Conservation (phyloP, 441 rosid species). For the Brassica balearica region DNA sequence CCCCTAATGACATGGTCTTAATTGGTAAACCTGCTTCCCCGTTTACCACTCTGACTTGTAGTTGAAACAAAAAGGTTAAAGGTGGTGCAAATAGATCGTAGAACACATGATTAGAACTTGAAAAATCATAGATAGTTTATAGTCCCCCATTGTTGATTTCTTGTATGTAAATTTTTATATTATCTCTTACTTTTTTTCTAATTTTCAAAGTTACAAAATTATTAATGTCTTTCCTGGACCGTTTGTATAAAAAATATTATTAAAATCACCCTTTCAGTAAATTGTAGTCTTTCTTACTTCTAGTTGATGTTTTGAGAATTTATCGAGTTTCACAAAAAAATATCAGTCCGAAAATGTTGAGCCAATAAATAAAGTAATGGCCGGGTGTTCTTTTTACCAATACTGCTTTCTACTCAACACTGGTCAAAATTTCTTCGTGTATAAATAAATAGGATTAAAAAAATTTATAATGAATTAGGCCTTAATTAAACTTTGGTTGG, state of each 20-base stretch:
- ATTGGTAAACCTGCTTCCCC: background rate
- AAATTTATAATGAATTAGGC: conserved; percentile 11
- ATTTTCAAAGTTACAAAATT: background rate
- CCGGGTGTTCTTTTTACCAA: conserved; percentile 26
- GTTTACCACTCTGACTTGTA: background rate
- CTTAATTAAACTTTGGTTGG: conserved; percentile 8
- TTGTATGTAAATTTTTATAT: background rate
- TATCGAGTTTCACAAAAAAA: background rate
- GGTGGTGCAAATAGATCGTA: background rate
- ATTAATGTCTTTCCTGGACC: background rate
- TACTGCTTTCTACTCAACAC: conserved; percentile 32
- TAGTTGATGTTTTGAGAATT: background rate
- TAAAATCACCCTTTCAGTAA: background rate
- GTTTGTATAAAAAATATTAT: background rate
- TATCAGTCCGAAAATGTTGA: background rate
- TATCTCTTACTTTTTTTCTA: background rate
- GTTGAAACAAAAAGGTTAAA: background rate
- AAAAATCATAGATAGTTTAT: background rate
- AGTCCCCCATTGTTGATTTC: conserved; percentile 13
- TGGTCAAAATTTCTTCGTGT: conserved; percentile 14
- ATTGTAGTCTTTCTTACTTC: background rate
- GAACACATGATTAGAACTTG: conserved; percentile 13
- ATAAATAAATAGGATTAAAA: background rate
- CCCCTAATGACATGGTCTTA: background rate
- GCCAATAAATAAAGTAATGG: background rate